A percentile compares a stretch with the other conserved stretches of the same genome.
Conservation (phyloP, 805 yeast genomes). For the Pichia deserticola region DNA sequence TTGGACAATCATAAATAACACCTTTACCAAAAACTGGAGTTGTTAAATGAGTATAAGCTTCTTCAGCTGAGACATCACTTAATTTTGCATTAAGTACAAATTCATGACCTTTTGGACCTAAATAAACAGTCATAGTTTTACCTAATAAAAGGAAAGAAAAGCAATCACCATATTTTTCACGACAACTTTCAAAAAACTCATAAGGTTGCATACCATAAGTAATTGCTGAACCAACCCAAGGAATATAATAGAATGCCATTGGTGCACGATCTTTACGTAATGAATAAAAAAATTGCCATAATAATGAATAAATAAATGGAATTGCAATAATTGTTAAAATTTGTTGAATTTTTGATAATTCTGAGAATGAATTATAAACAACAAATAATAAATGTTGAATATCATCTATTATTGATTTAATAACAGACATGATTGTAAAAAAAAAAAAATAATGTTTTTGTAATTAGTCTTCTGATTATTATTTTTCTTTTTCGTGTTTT, state of each 20-base stretch:
- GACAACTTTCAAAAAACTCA: slow-evolving; percentile 74
- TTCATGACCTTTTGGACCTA: slow-evolving; percentile 98
- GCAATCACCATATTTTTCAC: slow-evolving; percentile 82
- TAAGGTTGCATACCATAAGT: slow-evolving; percentile 91
- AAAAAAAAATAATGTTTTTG: too few species aligned
- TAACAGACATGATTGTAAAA: slow-evolving; percentile 18
- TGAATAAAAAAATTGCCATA: slow-evolving; percentile 65
- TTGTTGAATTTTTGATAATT: slow-evolving; percentile 22
- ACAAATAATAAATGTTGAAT: slow-evolving; percentile 4
- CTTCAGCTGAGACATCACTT: slow-evolving; percentile 91
- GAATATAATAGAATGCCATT: slow-evolving; percentile 83
- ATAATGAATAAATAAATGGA: slow-evolving; percentile 61
- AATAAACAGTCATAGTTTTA: slow-evolving; percentile 85
- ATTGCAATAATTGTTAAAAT: slow-evolving; percentile 29
- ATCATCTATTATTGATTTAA: slow-evolving; percentile 19
- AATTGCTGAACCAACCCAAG: slow-evolving; percentile 92
- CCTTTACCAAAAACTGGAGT: slow-evolving; percentile 99
- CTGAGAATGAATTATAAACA: slow-evolving; percentile 10
- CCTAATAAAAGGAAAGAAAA: slow-evolving; percentile 88
- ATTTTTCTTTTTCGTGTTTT: too few species aligned
- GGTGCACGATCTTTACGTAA: slow-evolving; percentile 80
- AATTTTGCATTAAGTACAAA: slow-evolving; percentile 87
- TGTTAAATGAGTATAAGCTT: slow-evolving; percentile 91
- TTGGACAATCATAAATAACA: slow-evolving; percentile 95
- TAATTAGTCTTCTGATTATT: too few species aligned